These are phyloP conservation scores for Nakataea oryzae DNA, from an alignment of 2,329 filamentous ascomycete genomes.

Conservation along the genomic window DNA sequence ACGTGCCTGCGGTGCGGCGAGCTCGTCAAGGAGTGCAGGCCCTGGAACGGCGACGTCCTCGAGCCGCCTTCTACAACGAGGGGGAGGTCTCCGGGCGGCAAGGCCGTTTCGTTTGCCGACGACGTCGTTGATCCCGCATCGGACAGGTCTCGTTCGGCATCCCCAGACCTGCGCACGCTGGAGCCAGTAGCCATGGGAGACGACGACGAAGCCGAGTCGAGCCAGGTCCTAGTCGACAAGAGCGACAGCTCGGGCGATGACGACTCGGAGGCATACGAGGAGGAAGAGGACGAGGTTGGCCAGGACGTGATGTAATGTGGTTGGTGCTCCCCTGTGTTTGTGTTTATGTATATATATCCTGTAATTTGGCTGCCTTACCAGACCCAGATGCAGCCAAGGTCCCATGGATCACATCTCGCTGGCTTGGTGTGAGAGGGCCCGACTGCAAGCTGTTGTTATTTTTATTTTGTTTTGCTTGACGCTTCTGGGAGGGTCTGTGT, in stretches of 20 bases:
- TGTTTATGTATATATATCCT: not conserved
- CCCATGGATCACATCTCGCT: not conserved
- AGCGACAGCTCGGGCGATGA: constrained; percentile 5
- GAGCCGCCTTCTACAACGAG: constrained; percentile 29
- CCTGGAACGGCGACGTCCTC: constrained; percentile 86
- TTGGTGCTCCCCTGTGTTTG: too few relatives aligned
- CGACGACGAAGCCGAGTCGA: not conserved
- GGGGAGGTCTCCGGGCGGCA: constrained; percentile 18
- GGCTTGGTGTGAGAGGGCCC: not conserved
- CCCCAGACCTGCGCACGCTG: constrained; percentile 1
- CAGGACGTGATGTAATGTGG: constrained; percentile 9
- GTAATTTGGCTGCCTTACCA: too few relatives aligned
- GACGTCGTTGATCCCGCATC: constrained; percentile 28
- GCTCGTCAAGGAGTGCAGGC: constrained; percentile 71
- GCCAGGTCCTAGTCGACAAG: not conserved
- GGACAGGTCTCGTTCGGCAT: constrained; percentile 5
- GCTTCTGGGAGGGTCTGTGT: too few relatives aligned
- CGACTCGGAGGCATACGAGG: constrained; percentile 19
- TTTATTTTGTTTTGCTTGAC: too few relatives aligned
- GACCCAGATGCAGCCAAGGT: too few relatives aligned
- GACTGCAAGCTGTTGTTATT: too few relatives aligned
- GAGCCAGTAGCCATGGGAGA: constrained; percentile 5
- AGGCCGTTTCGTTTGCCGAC: constrained; percentile 54
- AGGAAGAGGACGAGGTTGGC: constrained; percentile 17
- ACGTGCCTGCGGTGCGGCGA: constrained; percentile 82